These are phyloP conservation scores for Cadophora luteo-olivacea DNA, from an alignment of 2,329 filamentous ascomycete species.

Conservation along the genomic window DNA sequence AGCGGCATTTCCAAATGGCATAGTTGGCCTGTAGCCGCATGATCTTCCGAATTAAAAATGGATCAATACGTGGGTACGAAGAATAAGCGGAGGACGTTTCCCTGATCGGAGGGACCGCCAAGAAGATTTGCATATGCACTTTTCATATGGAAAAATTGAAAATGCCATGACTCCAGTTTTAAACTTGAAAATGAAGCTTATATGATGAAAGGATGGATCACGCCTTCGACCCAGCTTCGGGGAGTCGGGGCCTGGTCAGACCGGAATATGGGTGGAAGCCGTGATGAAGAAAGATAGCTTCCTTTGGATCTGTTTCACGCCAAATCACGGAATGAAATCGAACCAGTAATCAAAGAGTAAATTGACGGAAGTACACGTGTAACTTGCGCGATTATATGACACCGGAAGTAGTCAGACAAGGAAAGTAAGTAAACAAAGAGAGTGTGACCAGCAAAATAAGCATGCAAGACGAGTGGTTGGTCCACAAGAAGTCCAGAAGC, in stretches of 20 bases:
- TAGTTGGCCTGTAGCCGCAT: background rate
- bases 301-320: background rate
- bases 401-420: background rate
- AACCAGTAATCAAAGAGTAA: background rate
- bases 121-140: background rate
- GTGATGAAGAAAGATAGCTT: background rate
- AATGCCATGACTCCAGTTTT: conserved; percentile 7
- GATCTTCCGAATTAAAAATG: background rate
- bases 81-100: background rate
- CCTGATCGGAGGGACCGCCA: background rate
- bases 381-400: background rate
- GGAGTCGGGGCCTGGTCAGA: background rate
- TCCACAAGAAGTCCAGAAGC: background rate
- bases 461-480: background rate
- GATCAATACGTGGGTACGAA: background rate
- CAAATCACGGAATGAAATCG: background rate
- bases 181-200: background rate
- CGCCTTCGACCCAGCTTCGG: background rate
- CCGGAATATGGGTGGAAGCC: background rate
- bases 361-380: conserved; percentile 1
- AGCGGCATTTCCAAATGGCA: background rate
- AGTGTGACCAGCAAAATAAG: conserved; percentile 6
- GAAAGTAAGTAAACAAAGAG: background rate
- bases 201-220: background rate
- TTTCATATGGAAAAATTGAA: background rate